Evolutionary conservation across 2,329 filamentous ascomycete species (phyloP).

Genomic region (Diplodia intermedia): DNA sequence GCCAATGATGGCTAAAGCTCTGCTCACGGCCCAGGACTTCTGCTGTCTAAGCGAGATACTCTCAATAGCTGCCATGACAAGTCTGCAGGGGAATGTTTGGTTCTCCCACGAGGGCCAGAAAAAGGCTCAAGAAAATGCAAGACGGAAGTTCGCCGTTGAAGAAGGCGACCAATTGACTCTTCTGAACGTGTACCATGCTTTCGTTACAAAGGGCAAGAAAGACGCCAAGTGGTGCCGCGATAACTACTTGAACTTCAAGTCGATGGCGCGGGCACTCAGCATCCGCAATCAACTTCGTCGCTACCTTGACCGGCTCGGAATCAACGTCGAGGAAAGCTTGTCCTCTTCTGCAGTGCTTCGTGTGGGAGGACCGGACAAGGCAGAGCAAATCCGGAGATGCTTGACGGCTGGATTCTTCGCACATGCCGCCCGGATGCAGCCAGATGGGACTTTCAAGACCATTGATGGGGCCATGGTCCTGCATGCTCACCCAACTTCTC

Average conservation of each 20-base stretch:
- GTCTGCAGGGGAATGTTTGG: conserved; percentile 82
- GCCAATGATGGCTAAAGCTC: conserved; percentile 92
- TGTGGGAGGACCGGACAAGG: conserved; percentile 58
- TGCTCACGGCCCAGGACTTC: conserved; percentile 77
- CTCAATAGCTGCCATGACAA: conserved; percentile 93
- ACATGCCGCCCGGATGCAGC: conserved; percentile 91
- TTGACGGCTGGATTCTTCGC: conserved; percentile 91
- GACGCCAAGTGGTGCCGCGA: conserved; percentile 87
- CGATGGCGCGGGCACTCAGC: conserved; percentile 80
- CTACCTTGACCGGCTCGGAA: conserved; percentile 84
- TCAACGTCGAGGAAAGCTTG: conserved; percentile 71
- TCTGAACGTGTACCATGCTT: conserved; percentile 91
- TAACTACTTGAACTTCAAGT: conserved; percentile 85
- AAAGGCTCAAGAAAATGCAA: conserved; percentile 74
- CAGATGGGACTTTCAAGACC: conserved; percentile 87
- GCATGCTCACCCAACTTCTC: conserved; percentile 86
- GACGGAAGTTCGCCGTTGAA: conserved; percentile 84
- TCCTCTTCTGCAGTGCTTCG: conserved; percentile 46
- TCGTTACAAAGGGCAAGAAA: conserved; percentile 81
- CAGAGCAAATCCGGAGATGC: conserved; percentile 81
- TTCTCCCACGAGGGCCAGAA: conserved; percentile 79
- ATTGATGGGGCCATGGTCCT: conserved; percentile 80
- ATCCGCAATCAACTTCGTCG: conserved; percentile 85
- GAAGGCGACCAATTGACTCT: conserved; percentile 94
- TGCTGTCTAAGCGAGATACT: conserved; percentile 84